Conservation (phyloP, 306 rosid genomes). For the Dicorynia guianensis region DNA sequence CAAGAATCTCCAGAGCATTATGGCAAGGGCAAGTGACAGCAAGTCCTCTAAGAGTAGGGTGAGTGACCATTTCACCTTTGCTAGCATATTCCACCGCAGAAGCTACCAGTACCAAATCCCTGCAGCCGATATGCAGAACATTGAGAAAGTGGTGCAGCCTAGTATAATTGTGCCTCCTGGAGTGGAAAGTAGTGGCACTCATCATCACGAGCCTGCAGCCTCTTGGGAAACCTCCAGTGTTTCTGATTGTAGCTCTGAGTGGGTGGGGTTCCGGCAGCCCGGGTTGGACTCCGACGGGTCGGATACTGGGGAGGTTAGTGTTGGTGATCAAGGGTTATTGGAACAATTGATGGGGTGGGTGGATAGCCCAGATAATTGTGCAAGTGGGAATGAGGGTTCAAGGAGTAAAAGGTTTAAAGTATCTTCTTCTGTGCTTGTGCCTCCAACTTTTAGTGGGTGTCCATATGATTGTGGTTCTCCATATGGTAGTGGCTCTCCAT, state of each 20-base stretch:
- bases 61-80: conserved; percentile 85
- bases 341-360: conserved; percentile 74
- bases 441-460: conserved; percentile 68
- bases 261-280: conserved; percentile 55
- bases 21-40: conserved; percentile 64
- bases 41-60: conserved; percentile 79
- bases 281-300: conserved; percentile 67
- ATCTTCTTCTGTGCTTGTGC: conserved; percentile 90
- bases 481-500: conserved; percentile 51
- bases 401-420: conserved; percentile 90
- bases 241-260: conserved; percentile 69
- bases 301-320: conserved; percentile 51
- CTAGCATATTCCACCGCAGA: conserved; percentile 73
- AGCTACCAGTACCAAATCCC: conserved; percentile 56
- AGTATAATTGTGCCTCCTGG: conserved; percentile 78
- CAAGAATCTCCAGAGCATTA: conserved; percentile 78
- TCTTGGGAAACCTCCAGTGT: conserved; percentile 64
- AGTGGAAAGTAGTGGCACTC: conserved; percentile 16
- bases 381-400: conserved; percentile 43
- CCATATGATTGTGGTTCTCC: conserved; percentile 47
- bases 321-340: conserved; percentile 60
- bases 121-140: conserved; percentile 48
- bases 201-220: conserved; percentile 22
- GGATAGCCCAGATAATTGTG: conserved; percentile 54
- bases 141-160: conserved; percentile 79